Percentiles rank a stretch among this genome's conserved stretches.
Conservation (phyloP, 495 filamentous ascomycete species). For the Penicillium pancosmium region DNA sequence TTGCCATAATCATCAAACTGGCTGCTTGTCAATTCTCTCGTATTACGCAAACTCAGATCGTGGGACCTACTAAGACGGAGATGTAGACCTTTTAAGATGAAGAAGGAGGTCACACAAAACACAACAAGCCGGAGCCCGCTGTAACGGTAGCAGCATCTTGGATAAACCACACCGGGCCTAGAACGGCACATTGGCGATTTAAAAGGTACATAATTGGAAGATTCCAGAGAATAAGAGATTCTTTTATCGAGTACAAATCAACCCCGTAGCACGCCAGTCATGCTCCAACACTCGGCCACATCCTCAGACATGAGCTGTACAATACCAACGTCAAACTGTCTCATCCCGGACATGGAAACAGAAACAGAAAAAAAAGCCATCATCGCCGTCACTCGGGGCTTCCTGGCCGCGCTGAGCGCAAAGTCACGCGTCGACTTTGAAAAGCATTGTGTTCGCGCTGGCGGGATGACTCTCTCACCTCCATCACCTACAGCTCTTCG, state of each 20-base stretch:
- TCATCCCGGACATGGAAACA: conserved; percentile 21
- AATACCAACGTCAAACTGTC: conserved; percentile 7
- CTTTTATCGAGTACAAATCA: not conserved
- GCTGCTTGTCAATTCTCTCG: conserved; percentile 1
- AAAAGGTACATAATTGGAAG: not conserved
- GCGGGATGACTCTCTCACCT: conserved; percentile 43
- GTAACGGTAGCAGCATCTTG: conserved; percentile 23
- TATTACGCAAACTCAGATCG: conserved; percentile 12
- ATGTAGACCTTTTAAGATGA: not conserved
- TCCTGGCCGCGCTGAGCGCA: conserved; percentile 34
- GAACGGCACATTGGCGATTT: not conserved
- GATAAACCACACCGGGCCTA: not conserved
- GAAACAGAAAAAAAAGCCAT: conserved; percentile 36
- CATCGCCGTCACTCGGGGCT: conserved; percentile 36
- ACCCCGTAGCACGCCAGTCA: not conserved
- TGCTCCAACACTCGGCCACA: not conserved
- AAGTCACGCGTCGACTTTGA: conserved; percentile 41
- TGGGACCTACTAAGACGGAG: not conserved
- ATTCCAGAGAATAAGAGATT: not conserved
- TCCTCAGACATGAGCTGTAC: conserved; percentile 28
- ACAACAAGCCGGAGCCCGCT: conserved; percentile 11
- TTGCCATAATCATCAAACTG: not conserved
- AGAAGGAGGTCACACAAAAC: conserved; percentile 15
- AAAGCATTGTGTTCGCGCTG: conserved; percentile 41
- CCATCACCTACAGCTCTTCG: conserved; percentile 35